Evolutionary conservation across 805 yeast species (phyloP), one percentile per base, ranked within the genome.

Genomic region (Myxozyma udenii): DNA sequence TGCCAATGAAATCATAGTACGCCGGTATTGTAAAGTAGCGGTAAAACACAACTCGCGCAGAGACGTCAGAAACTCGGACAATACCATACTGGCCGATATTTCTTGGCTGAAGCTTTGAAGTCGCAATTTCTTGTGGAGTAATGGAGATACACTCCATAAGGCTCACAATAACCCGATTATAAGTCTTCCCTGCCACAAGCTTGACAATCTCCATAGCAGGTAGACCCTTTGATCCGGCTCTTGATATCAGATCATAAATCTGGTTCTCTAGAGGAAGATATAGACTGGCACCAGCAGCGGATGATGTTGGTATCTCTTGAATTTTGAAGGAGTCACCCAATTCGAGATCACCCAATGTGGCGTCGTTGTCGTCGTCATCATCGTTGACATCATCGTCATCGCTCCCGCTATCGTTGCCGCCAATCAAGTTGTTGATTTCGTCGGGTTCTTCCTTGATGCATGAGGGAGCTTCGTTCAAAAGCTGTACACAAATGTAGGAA

Each of bases 1-100:
- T 57, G 21, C 68, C 68, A 0, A 71, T 64, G 14, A 71, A 64
- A 19, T 60, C 62, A 16, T 68, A 51, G 49, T 73, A 76, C 40
- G 73, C 68, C 3, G 68, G 63, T 41, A 74, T 74, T 0, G 82
- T 73, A 55, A 81, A 74, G 60, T 85, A 81, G 37, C 95, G 72
- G 66, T 79, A 86, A 59, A 80, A 85, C 62, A 86, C 84, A 51
- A 76, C 74, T 57, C 88, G 81, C 0, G 95, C 95, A 53, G 80
- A 81, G 58, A 80, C 81, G 62, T 86, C 95, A 53, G 80, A 79
- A 16, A 83, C 81, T 55, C 85, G 74, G 0, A 84, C 74, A 11
- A 87, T 70, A 1, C 66, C 70, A 51, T 66, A 66, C 52, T 64
- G 69, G 48, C 64, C 70, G 41, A 64, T 52, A 49, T 64, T 50